Evolutionary conservation across 257 asterid species (phyloP).

Genomic region (Salvia rosmarinus): DNA sequence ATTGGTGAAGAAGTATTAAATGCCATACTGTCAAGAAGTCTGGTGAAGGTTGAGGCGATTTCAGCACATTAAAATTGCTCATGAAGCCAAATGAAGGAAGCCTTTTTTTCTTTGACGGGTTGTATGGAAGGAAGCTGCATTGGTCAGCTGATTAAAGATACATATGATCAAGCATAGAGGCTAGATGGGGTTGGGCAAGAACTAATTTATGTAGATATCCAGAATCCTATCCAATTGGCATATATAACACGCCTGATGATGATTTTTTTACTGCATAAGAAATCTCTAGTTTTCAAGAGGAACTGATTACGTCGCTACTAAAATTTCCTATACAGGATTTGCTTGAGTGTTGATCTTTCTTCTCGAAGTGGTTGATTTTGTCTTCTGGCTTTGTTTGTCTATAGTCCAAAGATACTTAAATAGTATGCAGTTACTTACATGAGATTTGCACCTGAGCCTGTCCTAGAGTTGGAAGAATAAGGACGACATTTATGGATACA

Average conservation of each 20-base stretch:
- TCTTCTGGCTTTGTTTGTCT: not conserved
- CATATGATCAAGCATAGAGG: not conserved
- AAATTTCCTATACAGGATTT: not conserved
- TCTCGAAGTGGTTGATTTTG: not conserved
- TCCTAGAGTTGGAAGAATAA: not conserved
- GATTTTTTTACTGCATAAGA: not conserved
- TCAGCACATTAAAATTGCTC: not conserved
- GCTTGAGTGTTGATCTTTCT: not conserved
- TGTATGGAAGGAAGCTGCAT: not conserved
- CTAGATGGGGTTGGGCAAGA: not conserved
- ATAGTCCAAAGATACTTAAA: not conserved
- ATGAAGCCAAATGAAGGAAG: not conserved
- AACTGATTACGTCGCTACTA: not conserved
- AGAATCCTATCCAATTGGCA: not conserved
- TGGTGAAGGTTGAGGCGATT: not conserved
- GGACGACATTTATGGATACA: not conserved
- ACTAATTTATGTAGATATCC: not conserved
- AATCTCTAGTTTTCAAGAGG: constrained; percentile 4
- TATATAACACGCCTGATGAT: too few species aligned
- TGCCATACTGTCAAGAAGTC: not conserved
- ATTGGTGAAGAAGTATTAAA: not conserved
- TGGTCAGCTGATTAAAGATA: constrained; percentile 2
- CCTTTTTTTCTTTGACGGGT: not conserved
- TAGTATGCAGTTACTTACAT: not conserved
- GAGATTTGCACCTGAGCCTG: not conserved